Base-by-base conservation (phyloP, 169 alveolate genomes). In the Eimeria tenella region DNA sequence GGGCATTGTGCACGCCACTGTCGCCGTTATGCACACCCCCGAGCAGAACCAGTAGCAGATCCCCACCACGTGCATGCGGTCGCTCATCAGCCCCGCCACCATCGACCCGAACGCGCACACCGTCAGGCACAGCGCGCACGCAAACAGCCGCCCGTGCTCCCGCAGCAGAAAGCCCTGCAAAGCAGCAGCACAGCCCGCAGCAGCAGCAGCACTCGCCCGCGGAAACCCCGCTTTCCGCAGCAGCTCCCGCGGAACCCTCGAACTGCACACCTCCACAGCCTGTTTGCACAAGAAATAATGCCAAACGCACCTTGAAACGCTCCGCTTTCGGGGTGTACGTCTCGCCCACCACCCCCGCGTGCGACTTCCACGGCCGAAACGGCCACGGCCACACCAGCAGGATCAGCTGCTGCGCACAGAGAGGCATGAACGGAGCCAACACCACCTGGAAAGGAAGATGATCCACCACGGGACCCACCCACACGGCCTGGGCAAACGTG, bases 401-500 rank as follows among this genome's bases (percentile, higher is more conserved):
- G 17, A 86, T 63, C 49, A 84, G 93, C 92, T 93, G 95, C 60
- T 93, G 95, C 10, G 95, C 55, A 5, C 87, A 70, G 68, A 93
- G 81, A 25, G 86, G 79, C 55, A 83, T 81, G 31, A 93, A 93
- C 23, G 93, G 93, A 1, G 84, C 71, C 53, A 84, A 58, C 1
- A 83, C 93, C 58, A 93, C 75, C 42, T 55, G 88, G 55, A 86
- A 93, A 19, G 95, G 86, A 1, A 93, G 90, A 50, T 93, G 86
- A 6, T 93, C 95, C 23, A 93, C 84, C 58, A 93, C 86, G 1
- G 95, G 95, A 11, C 95, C 95, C n/a, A 93, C 95, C 93, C 93
- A 93, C 1, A 93, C 77, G 23, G 95, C 95, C 17, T 87, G 92
- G 13, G 86, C 42, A 9, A 93, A 74, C 23, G 92, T 93, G 31